Base-by-base conservation (phyloP, 495 filamentous ascomycete species). In the Aspergillus bertholletiae region DNA sequence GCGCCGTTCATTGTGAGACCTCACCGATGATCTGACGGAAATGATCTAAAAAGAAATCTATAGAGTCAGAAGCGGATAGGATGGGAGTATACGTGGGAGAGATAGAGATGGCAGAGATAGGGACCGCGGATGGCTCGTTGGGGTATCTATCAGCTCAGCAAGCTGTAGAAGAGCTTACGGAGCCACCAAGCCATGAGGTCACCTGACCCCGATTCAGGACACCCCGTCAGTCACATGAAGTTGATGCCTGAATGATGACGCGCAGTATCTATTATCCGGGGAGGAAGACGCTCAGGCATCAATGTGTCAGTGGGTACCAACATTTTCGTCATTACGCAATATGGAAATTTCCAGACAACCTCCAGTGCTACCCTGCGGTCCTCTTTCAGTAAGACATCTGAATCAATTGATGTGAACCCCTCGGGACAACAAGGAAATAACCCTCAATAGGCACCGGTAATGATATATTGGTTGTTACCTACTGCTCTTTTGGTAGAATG, bases 1-100 rank as follows among this genome's bases (percentile, higher is more conserved):
- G 71, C 74, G 52, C 73, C 71, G 69, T 75, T 73, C 79, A 82
- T 82, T 45, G 56, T 72, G 71, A 51, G 56, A 55, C 35, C 54
- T 20, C 46, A 22, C 39, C 35, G 37, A n/a, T 27, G 22, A 39
- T 24, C 15, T 7, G 22, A 17, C 12, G 21, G 35, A 37, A 47
- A 23, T 7, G 21, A 23, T 11, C 13, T 8, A 20, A 22, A 8
- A 7, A 41, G 7, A 8, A 40, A 46, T 13, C 5, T 41, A 21
- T 21, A 24, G 2, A 30, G 9, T 11, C 2, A 41, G 12, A 21
- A 30, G 6, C 3, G 13, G 18, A 1, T 20, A n/a, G 7, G 24
- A 32, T 15, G 22, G 11, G n/a, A n/a, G 32, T 3, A 26, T 23
- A 1, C 28, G 7, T 18, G n/a, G 11, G 20, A 12, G 34, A 48